Conservation (phyloP, 1,139 yeast species). For the Pichia sp. region DNA sequence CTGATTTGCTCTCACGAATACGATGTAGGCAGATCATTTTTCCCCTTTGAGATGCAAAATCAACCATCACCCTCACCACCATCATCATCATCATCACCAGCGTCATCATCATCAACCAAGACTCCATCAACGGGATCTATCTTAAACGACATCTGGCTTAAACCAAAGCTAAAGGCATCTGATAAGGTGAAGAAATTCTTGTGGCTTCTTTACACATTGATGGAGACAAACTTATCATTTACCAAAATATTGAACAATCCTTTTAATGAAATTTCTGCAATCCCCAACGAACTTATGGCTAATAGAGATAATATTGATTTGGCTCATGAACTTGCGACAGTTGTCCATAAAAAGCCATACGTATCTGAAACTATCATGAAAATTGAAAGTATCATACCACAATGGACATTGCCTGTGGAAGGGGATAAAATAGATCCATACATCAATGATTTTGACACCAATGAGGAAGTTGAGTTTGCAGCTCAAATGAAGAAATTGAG, state of each 20-base stretch:
- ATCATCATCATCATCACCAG: no score
- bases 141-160: constrained; percentile 28
- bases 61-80: constrained; percentile 10
- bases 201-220: constrained; percentile 76
- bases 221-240: constrained; percentile 60
- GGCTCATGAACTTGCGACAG: constrained; percentile 3
- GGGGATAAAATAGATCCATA: constrained; percentile 9
- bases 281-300: constrained; percentile 19
- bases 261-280: constrained; percentile 30
- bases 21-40: constrained; percentile 24
- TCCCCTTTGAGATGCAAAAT: constrained; percentile 13
- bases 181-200: constrained; percentile 67
- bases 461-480: constrained; percentile 65
- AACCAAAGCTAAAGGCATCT: constrained; percentile 38
- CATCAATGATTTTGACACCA: constrained; percentile 47
- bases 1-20: constrained; percentile 57
- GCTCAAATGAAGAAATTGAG: constrained; percentile 61
- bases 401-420: neutral
- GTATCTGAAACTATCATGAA: constrained; percentile 9
- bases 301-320: neutral
- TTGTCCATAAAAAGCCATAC: constrained; percentile 7
- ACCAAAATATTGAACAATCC: constrained; percentile 56
- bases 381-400: constrained; percentile 6
- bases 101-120: no score
- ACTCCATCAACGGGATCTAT: constrained; percentile 24